Evolutionary conservation across 2,329 filamentous ascomycete genomes (phyloP), one percentile per base, ranked within the genome.

Genomic region (Neocucurbitaria cava): DNA sequence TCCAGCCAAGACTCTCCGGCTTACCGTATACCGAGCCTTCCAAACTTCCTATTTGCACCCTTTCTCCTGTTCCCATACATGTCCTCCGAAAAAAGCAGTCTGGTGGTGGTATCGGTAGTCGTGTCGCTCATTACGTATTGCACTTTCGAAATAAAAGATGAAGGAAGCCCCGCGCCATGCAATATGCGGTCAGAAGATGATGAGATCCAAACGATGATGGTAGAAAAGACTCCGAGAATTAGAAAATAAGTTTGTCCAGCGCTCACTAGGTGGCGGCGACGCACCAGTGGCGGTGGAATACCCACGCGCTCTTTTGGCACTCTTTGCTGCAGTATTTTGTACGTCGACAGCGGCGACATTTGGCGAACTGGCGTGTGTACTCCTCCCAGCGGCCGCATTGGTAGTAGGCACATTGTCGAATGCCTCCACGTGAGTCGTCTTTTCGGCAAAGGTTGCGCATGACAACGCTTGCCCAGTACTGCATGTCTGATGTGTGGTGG

Each of bases 301-400:
- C 92, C 95, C 95, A 99, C 9, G 95, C 96, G 67, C 91, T 96
- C 82, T 98, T 98, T 79, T 99, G 95, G 78, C 95, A 99, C 77
- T 99, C 95, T 78, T 99, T 99, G 85, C 93, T 97, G 87, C 95
- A 99, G 81, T 97, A 97, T 77, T 99, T 99, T 58, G 95, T 99
- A 62, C 95, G 88, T 66, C 95, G 88, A 79, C 95, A 99, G 62
- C 95, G 89, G 63, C 95, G 89, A 79, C 95, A 99, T 79, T 99
- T 99, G 65, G 95, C 95, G 76, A 99, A 99, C 74, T 99, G 94
- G 58, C 95, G 87, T 35, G 94, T 93, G 75, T 87, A 97, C 77
- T 97, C 91, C 76, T 99, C 95, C 95, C 95, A 99, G 74, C 96
- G 97, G 56, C 94, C 94, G 76, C 95, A 99, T 77, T 96, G 88